These are phyloP conservation scores for Colletotrichum theobromicola DNA, from an alignment of 2,329 filamentous ascomycete genomes.

Conservation along the genomic window DNA sequence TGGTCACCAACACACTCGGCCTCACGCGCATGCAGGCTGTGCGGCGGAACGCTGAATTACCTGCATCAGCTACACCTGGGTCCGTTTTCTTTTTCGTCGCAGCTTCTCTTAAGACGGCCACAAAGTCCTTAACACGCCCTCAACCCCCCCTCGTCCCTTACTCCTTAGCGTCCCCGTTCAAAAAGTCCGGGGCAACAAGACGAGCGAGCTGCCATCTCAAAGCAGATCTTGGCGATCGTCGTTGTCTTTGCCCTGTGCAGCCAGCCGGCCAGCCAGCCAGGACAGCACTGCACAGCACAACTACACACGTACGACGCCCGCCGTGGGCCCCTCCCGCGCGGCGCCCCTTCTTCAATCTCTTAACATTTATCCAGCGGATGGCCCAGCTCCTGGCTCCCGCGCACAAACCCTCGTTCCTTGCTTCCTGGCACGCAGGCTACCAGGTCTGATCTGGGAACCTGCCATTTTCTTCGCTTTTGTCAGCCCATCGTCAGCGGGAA, in stretches of 20 bases:
- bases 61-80: not conserved
- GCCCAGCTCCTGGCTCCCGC: not conserved
- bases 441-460: not conserved
- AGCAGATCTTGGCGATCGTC: constrained; percentile 14
- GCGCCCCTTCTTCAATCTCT: not conserved
- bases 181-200: not conserved
- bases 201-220: not conserved
- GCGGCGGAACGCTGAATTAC: not conserved
- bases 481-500: not conserved
- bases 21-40: not conserved
- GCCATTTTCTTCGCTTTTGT: not conserved
- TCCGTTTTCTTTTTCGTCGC: not conserved
- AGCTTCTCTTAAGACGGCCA: not conserved
- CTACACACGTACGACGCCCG: not conserved
- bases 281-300: not conserved
- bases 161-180: not conserved
- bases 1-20: not conserved
- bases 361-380: constrained; percentile 5
- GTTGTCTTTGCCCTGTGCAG: not conserved
- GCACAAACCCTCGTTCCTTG: not conserved
- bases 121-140: not conserved
- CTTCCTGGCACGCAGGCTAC: not conserved
- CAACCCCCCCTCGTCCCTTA: not conserved
- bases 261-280: not conserved
- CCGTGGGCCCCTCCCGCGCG: not conserved